A percentile compares a stretch with the other conserved stretches of the same genome.
Conservation (phyloP, 2,329 filamentous ascomycete genomes). For the Cylindrodendrum hubeiense region DNA sequence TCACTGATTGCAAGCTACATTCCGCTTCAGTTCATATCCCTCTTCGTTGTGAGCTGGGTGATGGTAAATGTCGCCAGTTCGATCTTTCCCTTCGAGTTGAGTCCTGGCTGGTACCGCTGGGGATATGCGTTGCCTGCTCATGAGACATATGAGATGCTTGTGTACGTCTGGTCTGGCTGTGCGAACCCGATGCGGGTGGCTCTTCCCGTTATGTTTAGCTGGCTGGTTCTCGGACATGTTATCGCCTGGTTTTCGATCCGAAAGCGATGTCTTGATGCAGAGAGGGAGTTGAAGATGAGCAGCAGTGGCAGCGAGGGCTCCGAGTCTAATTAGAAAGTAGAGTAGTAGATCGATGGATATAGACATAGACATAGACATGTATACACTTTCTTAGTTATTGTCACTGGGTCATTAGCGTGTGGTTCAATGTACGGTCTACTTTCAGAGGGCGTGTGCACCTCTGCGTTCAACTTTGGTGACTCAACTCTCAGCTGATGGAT, state of each 20-base stretch:
- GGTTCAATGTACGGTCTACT: no score
- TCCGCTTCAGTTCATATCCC: conserved; percentile 52
- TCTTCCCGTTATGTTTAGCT: conserved; percentile 57
- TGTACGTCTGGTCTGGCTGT: conserved; percentile 59
- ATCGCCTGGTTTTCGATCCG: conserved; percentile 37
- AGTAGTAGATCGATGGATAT: not conserved
- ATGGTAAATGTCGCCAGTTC: conserved; percentile 53
- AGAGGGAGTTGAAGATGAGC: not conserved
- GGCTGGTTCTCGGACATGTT: conserved; percentile 49
- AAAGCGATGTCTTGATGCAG: conserved; percentile 35
- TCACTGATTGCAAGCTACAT: conserved; percentile 42
- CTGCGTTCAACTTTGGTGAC: no score
- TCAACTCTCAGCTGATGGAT: no score
- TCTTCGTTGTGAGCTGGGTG: conserved; percentile 57
- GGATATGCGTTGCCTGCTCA: conserved; percentile 53
- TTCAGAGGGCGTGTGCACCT: no score
- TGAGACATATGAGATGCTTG: not conserved
- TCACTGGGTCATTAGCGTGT: not conserved
- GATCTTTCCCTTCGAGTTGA: conserved; percentile 53
- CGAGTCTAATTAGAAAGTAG: not conserved
- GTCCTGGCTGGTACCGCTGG: conserved; percentile 54
- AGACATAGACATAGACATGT: no score
- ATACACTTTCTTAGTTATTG: no score
- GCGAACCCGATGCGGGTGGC: conserved; percentile 52
- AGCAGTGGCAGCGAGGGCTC: not conserved